Conservation (phyloP, 805 yeast genomes). For the Metschnikowia henanensis region DNA sequence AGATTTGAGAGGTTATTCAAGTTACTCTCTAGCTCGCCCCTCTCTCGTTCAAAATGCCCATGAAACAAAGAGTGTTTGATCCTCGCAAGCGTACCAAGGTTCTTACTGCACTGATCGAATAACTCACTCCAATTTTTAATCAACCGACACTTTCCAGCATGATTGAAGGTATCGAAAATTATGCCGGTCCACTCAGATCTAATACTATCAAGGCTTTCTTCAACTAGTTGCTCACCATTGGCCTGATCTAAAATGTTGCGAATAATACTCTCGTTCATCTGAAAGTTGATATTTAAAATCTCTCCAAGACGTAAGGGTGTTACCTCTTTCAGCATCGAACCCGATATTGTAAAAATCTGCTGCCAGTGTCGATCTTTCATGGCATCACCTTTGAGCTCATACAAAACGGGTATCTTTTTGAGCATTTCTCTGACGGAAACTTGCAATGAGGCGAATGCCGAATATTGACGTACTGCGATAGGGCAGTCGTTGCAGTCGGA, state of each 20-base stretch:
- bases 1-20: conserved; percentile 51
- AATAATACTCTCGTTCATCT: conserved; percentile 44
- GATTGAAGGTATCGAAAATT: conserved; percentile 53
- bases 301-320: conserved; percentile 50
- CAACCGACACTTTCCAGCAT: conserved; percentile 50
- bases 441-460: conserved; percentile 65
- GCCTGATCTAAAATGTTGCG: conserved; percentile 60
- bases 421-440: conserved; percentile 40
- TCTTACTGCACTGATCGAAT: conserved; percentile 57
- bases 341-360: conserved; percentile 38
- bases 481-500: conserved; percentile 53
- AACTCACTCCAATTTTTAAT: conserved; percentile 68
- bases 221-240: conserved; percentile 67
- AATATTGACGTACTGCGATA: conserved; percentile 57
- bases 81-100: conserved; percentile 59
- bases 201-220: conserved; percentile 52
- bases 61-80: conserved; percentile 72
- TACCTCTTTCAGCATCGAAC: conserved; percentile 18
- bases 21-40: conserved; percentile 53
- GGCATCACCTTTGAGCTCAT: conserved; percentile 53
- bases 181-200: conserved; percentile 54
- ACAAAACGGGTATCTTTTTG: conserved; percentile 37
- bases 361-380: conserved; percentile 72
- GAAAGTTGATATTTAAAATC: conserved; percentile 58
- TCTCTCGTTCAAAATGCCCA: conserved; percentile 57